Base-by-base conservation (phyloP, 495 filamentous ascomycete genomes). In the Darksidea phi region DNA sequence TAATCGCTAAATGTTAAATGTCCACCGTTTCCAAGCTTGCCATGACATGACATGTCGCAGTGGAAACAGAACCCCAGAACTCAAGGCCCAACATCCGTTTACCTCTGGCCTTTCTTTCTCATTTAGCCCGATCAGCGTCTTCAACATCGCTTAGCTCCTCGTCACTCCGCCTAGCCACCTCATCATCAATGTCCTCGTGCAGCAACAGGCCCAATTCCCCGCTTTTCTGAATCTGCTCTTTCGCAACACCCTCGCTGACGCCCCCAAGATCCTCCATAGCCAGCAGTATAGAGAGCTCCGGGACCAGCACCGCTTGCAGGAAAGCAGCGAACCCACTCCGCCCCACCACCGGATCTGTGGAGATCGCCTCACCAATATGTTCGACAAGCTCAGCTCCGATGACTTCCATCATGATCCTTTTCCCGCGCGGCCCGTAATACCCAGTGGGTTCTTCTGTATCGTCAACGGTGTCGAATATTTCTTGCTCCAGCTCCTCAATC, bases 361-460 rank as follows among this genome's bases (percentile, higher is more conserved):
- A 71, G 8, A 87, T 82, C 43, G 86, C 75, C 59, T 83, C 80
- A 28, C 86, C 82, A 17, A 97, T 72, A 46, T 82, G 73, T 2
- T 79, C 70, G 7, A 83, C 79, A 55, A 92, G 85, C 24, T 78
- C 78, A 8, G 70, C 55, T 59, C 87, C 85, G 58, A 96, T 80
- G 48, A 80, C 79, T 59, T 91, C 84, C 34, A 82, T 66, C 83
- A 89, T 81, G 53, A 81, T 80, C 21, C 80, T 79, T 18, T 88
- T 77, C 0, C 94, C 94, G 52, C 87, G 80, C 1, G 86, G 80
- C 0, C 94, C 94, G 71, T 97, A 98, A 70, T 97, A 98, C 0
- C 94, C 94, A 25, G 86, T 85, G 2, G 75, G 82, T 43, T 82
- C 77, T 5, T 45, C 45, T 17, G 48, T 6, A 17, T 8, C 49